Percentiles rank a stretch among this genome's conserved stretches.
Conservation (phyloP, 345 rosid species). For the Luvunga scandens region DNA sequence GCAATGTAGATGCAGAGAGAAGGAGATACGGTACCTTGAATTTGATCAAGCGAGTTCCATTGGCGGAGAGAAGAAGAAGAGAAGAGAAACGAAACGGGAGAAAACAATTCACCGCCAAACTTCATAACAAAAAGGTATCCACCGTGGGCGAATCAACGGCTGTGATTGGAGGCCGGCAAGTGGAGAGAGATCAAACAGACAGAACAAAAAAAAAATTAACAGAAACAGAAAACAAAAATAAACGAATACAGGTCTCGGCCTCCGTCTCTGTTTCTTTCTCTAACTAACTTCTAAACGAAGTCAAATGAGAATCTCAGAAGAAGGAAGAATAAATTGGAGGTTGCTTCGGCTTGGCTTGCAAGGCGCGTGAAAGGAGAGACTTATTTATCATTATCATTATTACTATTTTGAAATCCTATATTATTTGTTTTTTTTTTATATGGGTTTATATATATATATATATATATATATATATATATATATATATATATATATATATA, state of each 20-base stretch:
- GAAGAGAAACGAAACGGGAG: neutral
- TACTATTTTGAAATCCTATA: too few relatives aligned
- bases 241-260: too few relatives aligned
- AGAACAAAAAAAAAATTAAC: too few relatives aligned
- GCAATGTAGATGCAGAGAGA: neutral
- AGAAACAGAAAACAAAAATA: neutral
- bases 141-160: conserved; percentile 19
- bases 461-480: too few relatives aligned
- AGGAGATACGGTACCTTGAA: conserved; percentile 20
- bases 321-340: neutral
- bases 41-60: conserved; percentile 29
- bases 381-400: too few relatives aligned
- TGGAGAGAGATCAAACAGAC: neutral
- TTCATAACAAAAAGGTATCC: conserved; percentile 28
- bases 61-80: conserved; percentile 19
- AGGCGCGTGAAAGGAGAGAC: conserved; percentile 12
- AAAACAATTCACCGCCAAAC: conserved; percentile 30
- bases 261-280: too few relatives aligned
- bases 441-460: too few relatives aligned
- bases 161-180: neutral
- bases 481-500: too few relatives aligned
- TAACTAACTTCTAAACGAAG: neutral
- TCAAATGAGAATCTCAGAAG: neutral
- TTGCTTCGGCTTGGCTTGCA: conserved; percentile 24
- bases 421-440: too few relatives aligned